Evolutionary conservation across 2,329 filamentous ascomycete species (phyloP), one percentile per base, ranked within the genome.

Genomic region (Microsporum ferrugineum): DNA sequence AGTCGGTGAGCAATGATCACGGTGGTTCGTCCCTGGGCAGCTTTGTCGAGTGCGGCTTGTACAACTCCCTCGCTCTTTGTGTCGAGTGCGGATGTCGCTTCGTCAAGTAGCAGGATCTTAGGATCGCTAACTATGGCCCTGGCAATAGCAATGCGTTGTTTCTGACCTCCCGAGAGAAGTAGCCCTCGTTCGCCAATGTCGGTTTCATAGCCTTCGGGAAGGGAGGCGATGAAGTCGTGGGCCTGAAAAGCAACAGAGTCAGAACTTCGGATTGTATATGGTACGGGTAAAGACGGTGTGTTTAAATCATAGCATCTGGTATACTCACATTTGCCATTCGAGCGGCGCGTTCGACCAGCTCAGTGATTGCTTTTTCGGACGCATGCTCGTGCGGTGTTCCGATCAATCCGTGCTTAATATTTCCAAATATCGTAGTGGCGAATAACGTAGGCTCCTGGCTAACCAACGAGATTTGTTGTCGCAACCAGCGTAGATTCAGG

Each of bases 111-210:
- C 1, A 95, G 80, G 68, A 95, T 80, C 76, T 88, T 89, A 0
- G 89, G 89, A 66, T 92, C 85, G 3, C 85, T 88, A 27, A 94
- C 86, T 58, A 92, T 82, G 38, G 88, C 88, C 65, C 88, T 79
- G 2, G 89, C 88, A 71, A 94, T 92, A 7, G 89, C 95, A 89
- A 99, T 97, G 62, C 94, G 87, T 74, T 97, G 94, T 76, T 23
- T n/a, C 41, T 45, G 41, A 5, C 41, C 41, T 8, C 41, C 78
- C 0, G 41, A 45, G 14, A 45, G 17, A 17, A 17, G 41, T 23
- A 45, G 6, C 5, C 41, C 41, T 23, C 41, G 14, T 45, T 45
- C 41, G 97, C 89, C 90, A n/a, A 95, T 88, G 65, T 89, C 83
- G 0, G 90, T 95, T 66, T 91, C 80, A 67, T 95, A 95, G 6